Base-by-base conservation (phyloP, 2,329 filamentous ascomycete species). In the Cladophialophora psammophila region DNA sequence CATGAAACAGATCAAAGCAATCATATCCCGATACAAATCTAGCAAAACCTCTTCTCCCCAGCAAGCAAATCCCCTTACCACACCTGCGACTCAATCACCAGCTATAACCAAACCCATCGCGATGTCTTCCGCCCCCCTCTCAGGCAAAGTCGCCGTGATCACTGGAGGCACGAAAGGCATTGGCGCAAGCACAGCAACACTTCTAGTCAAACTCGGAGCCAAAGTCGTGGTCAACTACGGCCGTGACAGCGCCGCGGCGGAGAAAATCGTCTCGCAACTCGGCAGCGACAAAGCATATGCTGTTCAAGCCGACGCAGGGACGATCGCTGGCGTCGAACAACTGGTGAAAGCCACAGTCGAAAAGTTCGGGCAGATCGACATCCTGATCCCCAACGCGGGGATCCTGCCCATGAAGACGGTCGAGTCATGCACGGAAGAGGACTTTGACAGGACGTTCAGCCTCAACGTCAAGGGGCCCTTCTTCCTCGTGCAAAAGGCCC, bases 381-480 rank as follows among this genome's bases (percentile, higher is more conserved):
- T 88, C 42, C 69, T 89, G 2, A 78, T 90, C 54, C 79, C 83
- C 2, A 88, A 86, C 68, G 86, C 87, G 0, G 88, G 83, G 0
- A 72, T 83, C 3, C 78, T 87, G 76, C 77, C 77, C 1, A 81
- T 86, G 77, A 80, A 78, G n/a, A 80, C 82, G 57, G 77, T 89
- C 13, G 81, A 82, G 38, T 72, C 77, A 26, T 80, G 82, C 1
- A 85, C 80, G 0, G 84, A 87, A 73, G 79, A 76, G 7, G 79
- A 83, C 68, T 88, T 84, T 72, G 85, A 87, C 69, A 69, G 66
- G 7, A 77, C 76, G 2, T 86, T 85, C 71, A 76, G 76, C 50
- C 66, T 87, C 40, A 88, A 88, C 73, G 85, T 88, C 63, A 88
- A 87, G 73, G 86, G 86, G 0, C 83, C 84, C 0, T 82, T 83